Percentiles rank a stretch among this genome's conserved stretches.
phyloP scores from a whole-genome alignment of 1,284 basidiomycete species.

The Cryptococcus sp. region DNA sequence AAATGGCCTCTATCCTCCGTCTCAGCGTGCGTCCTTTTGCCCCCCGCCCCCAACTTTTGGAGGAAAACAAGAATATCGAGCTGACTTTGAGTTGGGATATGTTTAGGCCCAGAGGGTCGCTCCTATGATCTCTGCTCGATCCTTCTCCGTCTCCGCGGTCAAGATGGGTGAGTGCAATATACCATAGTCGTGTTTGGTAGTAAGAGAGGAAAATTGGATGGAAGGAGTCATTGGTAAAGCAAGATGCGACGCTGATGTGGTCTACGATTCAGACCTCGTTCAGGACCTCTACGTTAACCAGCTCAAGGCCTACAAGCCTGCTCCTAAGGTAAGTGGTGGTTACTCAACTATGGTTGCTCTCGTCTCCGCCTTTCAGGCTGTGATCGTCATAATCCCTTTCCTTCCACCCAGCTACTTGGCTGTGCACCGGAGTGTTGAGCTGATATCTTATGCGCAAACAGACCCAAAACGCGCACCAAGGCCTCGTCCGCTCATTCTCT shows the following conservation, averaged over 20 bases:
- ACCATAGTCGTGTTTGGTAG: not conserved
- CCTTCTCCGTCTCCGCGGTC: conserved; percentile 66
- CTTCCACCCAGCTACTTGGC: not conserved
- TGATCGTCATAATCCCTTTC: conserved; percentile 6
- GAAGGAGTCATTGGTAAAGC: not conserved
- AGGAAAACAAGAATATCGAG: not conserved
- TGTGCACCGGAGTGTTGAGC: not conserved
- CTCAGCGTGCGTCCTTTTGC: conserved; percentile 33
- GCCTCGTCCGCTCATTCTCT: conserved; percentile 71
- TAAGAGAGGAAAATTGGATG: not conserved
- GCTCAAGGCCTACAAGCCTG: conserved; percentile 83
- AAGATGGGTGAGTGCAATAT: conserved; percentile 64
- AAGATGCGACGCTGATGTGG: not conserved
- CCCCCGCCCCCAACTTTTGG: too few species aligned
- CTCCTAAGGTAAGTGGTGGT: conserved; percentile 52
- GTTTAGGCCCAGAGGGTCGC: conserved; percentile 17
- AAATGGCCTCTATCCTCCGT: conserved; percentile 50
- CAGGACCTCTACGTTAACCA: conserved; percentile 90
- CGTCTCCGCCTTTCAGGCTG: not conserved
- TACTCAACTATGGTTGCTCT: conserved; percentile 10
- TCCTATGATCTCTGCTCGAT: conserved; percentile 41
- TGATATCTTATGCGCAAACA: conserved; percentile 41
- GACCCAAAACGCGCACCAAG: conserved; percentile 81
- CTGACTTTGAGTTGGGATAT: conserved; percentile 33
- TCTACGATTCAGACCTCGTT: conserved; percentile 67